Evolutionary conservation across 148 eudicot genomes (phyloP), one percentile per base, ranked within the genome.

Genomic region (Persicaria maculosa): DNA sequence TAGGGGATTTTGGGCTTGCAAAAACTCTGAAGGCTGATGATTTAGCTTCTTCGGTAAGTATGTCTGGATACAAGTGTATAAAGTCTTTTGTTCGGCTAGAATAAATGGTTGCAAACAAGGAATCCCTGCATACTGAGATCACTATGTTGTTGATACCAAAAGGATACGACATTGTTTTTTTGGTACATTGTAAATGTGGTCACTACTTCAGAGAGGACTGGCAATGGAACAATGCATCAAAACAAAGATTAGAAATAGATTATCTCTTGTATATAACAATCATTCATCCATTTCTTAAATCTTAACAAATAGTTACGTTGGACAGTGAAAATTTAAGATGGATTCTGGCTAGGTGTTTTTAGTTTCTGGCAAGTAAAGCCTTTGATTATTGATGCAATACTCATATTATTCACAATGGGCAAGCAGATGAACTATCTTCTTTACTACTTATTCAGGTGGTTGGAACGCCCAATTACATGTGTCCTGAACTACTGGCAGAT

Each of bases 401-500:
- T 62, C 69, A 5, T 65, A 6, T 65, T 36, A 43, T 0, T 65
- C 46, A 40, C 46, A 40, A 65, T 36, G 46, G 46, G 17, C 45
- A 65, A 36, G 70, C 9, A 36, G 5, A 1, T 36, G 46, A 65
- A 43, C 6, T 40, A 65, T 65, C 17, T 36, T 65, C 17, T 40
- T 40, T 65, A 65, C 47, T 65, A 43, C 17, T 36, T 14, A 22
- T 65, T 53, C 76, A 95, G 99, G 99, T 95, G 50, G 99, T 95
- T 80, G 99, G 99, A 82, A 95, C 99, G 79, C 99, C 99, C 45
- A 95, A 95, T 82, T 95, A 95, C 88, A 95, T 95, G 99, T 95
- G 99, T 78, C 99, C 99, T 47, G 99, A 95, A 80, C 90, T 95
- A 61, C 88, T 95, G 86, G 91, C 99, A 46, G 99, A 95, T 80